phyloP scores from a whole-genome alignment of 768 basidiomycete genomes.

The Termitomyces sp. region DNA sequence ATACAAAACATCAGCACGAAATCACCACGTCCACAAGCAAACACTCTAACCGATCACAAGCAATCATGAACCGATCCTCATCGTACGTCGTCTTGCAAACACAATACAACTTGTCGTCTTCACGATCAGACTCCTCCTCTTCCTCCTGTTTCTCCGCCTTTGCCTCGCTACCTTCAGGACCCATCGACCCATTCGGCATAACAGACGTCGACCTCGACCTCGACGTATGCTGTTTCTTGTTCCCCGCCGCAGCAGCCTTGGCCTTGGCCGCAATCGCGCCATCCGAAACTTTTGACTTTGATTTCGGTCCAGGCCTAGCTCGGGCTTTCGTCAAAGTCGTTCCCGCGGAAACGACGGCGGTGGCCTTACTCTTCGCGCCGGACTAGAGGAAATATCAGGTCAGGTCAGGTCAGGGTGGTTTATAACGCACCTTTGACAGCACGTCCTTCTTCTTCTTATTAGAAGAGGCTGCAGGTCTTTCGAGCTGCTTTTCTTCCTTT shows the following conservation, averaged over 20 bases:
- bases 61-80: constrained; percentile 87
- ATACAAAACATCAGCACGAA: not conserved
- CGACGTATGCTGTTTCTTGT: constrained; percentile 34
- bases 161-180: constrained; percentile 30
- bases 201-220: constrained; percentile 71
- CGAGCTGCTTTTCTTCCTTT: constrained; percentile 28
- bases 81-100: constrained; percentile 86
- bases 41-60: constrained; percentile 74
- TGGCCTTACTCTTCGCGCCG: constrained; percentile 18
- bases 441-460: constrained; percentile 39
- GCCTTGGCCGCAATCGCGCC: constrained; percentile 13
- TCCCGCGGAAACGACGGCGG: constrained; percentile 10
- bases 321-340: constrained; percentile 19
- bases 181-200: constrained; percentile 47
- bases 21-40: not conserved
- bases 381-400: constrained; percentile 16
- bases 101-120: constrained; percentile 80
- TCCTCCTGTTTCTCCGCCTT: constrained; percentile 38
- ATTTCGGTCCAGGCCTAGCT: constrained; percentile 26
- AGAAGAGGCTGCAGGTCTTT: constrained; percentile 15
- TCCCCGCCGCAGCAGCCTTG: constrained; percentile 16
- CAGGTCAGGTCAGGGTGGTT: too few relatives aligned
- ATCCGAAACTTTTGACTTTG: constrained; percentile 22
- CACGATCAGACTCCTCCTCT: constrained; percentile 43
- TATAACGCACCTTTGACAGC: constrained; percentile 29